phyloP scores from a whole-genome alignment of 345 rosid genomes.

The Rhodamnia argentea region DNA sequence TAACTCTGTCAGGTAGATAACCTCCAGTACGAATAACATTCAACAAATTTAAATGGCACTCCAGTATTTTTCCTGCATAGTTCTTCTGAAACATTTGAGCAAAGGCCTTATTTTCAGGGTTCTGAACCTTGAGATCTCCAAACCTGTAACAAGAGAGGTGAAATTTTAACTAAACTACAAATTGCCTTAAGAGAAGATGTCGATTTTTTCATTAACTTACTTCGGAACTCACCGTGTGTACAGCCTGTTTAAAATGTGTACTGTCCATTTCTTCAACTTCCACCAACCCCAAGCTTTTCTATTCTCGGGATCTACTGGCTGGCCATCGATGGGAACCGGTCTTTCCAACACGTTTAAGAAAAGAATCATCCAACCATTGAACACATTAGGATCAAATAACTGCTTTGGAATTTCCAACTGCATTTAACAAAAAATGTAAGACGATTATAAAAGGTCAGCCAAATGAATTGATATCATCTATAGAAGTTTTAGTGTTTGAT shows the following conservation, averaged over 20 bases:
- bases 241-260: constrained; percentile 89
- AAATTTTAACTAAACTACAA: background rate
- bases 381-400: constrained; percentile 64
- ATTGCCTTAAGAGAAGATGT: background rate
- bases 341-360: constrained; percentile 87
- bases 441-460: background rate
- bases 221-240: constrained; percentile 54
- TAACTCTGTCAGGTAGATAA: constrained; percentile 95
- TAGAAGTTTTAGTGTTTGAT: background rate
- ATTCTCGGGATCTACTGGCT: constrained; percentile 78
- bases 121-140: constrained; percentile 91
- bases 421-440: background rate
- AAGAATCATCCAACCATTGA: constrained; percentile 92
- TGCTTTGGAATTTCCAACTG: constrained; percentile 98
- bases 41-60: constrained; percentile 78
- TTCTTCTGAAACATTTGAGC: constrained; percentile 90
- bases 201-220: background rate
- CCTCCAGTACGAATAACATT: constrained; percentile 78
- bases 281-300: constrained; percentile 99
- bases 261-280: constrained; percentile 99
- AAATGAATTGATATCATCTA: background rate
- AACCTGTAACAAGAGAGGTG: constrained; percentile 35
- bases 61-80: constrained; percentile 89
- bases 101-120: constrained; percentile 73
- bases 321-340: constrained; percentile 90